Evolutionary conservation across 805 yeast genomes (phyloP).

Genomic region (Spathaspora passalidarum): DNA sequence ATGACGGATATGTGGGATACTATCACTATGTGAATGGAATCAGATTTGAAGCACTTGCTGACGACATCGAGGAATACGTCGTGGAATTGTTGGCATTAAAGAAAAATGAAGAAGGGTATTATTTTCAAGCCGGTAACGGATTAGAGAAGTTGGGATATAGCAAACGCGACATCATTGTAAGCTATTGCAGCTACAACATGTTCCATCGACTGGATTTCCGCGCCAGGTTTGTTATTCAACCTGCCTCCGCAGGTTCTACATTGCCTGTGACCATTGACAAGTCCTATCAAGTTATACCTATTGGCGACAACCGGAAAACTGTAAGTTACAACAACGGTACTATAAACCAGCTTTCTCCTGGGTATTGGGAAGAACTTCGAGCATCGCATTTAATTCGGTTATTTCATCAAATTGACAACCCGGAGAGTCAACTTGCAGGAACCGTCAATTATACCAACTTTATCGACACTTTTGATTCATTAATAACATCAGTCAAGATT

Average conservation of each 20-base stretch:
- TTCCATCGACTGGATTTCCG: slow-evolving; percentile 74
- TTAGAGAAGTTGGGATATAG: slow-evolving; percentile 4
- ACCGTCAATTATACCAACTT: slow-evolving; percentile 46
- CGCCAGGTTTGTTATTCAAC: slow-evolving; percentile 47
- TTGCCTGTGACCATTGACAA: slow-evolving; percentile 25
- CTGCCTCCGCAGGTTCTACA: slow-evolving; percentile 14
- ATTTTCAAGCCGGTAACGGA: slow-evolving; percentile 10
- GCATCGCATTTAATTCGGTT: slow-evolving; percentile 58
- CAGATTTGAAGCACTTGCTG: slow-evolving; percentile 15
- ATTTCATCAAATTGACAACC: slow-evolving; percentile 49
- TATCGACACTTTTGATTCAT: slow-evolving; percentile 19
- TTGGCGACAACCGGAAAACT: slow-evolving; percentile 13
- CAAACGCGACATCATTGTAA: slow-evolving; percentile 34
- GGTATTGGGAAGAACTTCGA: slow-evolving; percentile 59
- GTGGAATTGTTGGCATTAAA: slow-evolving; percentile 24
- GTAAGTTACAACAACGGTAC: slow-evolving; percentile 14
- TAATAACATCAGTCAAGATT: slow-evolving; percentile 26
- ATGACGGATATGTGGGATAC: slow-evolving; percentile 39
- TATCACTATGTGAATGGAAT: slow-evolving; percentile 40
- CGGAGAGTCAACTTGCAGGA: slow-evolving; percentile 57
- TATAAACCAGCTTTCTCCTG: slow-evolving; percentile 12
- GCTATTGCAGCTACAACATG: slow-evolving; percentile 70
- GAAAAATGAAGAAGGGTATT: slow-evolving; percentile 13
- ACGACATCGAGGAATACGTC: slow-evolving; percentile 28
- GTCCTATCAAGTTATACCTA: slow-evolving; percentile 24